A percentile compares a stretch with the other conserved stretches of the same genome.
Conservation (phyloP, 805 yeast genomes). For the Candida coleopterorum region DNA sequence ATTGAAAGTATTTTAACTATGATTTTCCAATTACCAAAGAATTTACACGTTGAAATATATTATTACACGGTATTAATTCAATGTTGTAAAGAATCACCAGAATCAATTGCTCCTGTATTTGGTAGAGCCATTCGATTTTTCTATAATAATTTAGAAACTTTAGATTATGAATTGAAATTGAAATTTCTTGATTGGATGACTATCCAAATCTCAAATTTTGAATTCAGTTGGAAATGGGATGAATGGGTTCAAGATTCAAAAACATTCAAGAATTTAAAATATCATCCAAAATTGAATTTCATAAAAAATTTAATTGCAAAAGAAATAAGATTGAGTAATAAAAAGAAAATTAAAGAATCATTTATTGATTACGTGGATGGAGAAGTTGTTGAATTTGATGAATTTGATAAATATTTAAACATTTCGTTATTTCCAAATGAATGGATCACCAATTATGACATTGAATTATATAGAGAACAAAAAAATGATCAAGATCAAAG, state of each 20-base stretch:
- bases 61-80: slow-evolving; percentile 82
- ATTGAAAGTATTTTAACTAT: slow-evolving; percentile 76
- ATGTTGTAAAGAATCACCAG: slow-evolving; percentile 71
- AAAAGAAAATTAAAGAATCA: slow-evolving; percentile 64
- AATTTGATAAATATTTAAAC: slow-evolving; percentile 36
- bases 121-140: slow-evolving; percentile 88
- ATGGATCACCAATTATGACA: slow-evolving; percentile 30
- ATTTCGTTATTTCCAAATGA: slow-evolving; percentile 25
- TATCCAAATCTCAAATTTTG: slow-evolving; percentile 88
- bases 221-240: slow-evolving; percentile 96
- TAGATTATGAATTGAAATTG: slow-evolving; percentile 73
- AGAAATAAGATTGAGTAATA: slow-evolving; percentile 79
- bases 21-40: slow-evolving; percentile 67
- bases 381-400: slow-evolving; percentile 29
- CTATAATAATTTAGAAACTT: slow-evolving; percentile 57
- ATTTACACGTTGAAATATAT: slow-evolving; percentile 67
- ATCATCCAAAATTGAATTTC: slow-evolving; percentile 71
- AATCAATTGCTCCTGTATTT: slow-evolving; percentile 85
- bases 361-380: slow-evolving; percentile 38
- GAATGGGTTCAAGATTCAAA: slow-evolving; percentile 75
- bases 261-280: slow-evolving; percentile 39
- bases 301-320: slow-evolving; percentile 76
- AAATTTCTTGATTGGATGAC: slow-evolving; percentile 88
- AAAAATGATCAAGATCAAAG: slow-evolving; percentile 21
- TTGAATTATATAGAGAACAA: slow-evolving; percentile 30